Percentiles rank a stretch among this genome's conserved stretches.
phyloP scores from a whole-genome alignment of 306 rosid species.

The Quercus glauca region DNA sequence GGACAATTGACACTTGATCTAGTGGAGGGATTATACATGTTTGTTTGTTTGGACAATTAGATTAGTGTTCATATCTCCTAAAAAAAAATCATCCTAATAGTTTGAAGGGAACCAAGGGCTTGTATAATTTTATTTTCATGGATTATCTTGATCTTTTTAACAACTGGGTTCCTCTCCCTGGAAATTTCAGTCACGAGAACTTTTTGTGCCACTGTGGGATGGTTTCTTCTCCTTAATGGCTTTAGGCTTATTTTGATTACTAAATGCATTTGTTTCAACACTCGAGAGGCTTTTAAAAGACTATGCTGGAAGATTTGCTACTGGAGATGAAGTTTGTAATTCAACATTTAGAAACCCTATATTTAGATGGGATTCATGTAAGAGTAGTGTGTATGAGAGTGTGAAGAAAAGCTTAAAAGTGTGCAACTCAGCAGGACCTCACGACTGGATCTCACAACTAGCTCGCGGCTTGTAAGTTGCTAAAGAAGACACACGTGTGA shows the following conservation, averaged over 20 bases:
- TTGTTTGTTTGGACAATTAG: not conserved
- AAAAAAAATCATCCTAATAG: not conserved
- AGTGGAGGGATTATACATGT: not conserved
- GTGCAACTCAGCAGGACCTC: too few species aligned
- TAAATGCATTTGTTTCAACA: constrained; percentile 36
- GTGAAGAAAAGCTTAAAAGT: too few species aligned
- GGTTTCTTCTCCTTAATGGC: not conserved
- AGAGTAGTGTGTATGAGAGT: too few species aligned
- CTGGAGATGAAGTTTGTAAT: constrained; percentile 61
- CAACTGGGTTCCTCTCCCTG: too few species aligned
- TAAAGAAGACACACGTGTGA: too few species aligned
- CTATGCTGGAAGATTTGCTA: constrained; percentile 52
- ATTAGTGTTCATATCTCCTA: too few species aligned
- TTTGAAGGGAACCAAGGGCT: not conserved
- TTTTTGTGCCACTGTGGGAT: not conserved
- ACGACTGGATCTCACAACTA: too few species aligned
- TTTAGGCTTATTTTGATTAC: not conserved
- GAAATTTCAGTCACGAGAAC: not conserved
- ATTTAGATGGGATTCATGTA: too few species aligned
- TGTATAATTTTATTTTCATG: not conserved
- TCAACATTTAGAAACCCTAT: too few species aligned
- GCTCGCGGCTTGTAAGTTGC: too few species aligned
- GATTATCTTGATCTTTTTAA: not conserved
- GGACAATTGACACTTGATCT: not conserved
- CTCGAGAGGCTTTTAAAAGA: constrained; percentile 46